Conservation (phyloP, 2,329 filamentous ascomycete species). For the Zymoseptoria crescenta region DNA sequence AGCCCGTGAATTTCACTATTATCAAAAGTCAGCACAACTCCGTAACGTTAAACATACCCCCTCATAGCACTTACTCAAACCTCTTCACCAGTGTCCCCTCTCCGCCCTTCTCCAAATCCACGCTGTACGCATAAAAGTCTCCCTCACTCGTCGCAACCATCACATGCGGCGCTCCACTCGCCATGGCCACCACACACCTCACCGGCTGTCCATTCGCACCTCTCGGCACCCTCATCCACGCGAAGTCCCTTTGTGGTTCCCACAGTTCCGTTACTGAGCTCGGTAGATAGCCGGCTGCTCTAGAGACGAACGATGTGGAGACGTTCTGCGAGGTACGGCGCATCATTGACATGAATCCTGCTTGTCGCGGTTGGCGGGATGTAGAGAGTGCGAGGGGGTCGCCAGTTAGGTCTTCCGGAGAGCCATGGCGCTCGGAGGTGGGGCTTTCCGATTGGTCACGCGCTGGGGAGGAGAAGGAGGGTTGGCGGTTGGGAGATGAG, state of each 20-base stretch:
- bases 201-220: conserved; percentile 47
- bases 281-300: conserved; percentile 84
- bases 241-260: conserved; percentile 92
- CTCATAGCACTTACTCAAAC: conserved; percentile 65
- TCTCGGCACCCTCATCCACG: conserved; percentile 87
- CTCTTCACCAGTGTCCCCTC: conserved; percentile 88
- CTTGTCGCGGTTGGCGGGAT: conserved; percentile 45
- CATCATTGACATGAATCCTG: conserved; percentile 81
- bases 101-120: conserved; percentile 88
- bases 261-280: conserved; percentile 95
- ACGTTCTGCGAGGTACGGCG: conserved; percentile 93
- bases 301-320: conserved; percentile 77
- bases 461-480: conserved; percentile 10
- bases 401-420: conserved; percentile 23
- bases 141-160: conserved; percentile 98
- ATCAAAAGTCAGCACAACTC: conserved; percentile 5
- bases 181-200: conserved; percentile 94
- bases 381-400: conserved; percentile 17
- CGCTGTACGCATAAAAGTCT: conserved; percentile 87
- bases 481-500: conserved; percentile 18
- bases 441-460: conserved; percentile 38
- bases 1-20: conserved; percentile 27
- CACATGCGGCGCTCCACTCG: conserved; percentile 84
- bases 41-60: neutral
- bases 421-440: conserved; percentile 20